Evolutionary conservation across 129 eudicot genomes (phyloP).

Genomic region (Dittrichia graveolens): DNA sequence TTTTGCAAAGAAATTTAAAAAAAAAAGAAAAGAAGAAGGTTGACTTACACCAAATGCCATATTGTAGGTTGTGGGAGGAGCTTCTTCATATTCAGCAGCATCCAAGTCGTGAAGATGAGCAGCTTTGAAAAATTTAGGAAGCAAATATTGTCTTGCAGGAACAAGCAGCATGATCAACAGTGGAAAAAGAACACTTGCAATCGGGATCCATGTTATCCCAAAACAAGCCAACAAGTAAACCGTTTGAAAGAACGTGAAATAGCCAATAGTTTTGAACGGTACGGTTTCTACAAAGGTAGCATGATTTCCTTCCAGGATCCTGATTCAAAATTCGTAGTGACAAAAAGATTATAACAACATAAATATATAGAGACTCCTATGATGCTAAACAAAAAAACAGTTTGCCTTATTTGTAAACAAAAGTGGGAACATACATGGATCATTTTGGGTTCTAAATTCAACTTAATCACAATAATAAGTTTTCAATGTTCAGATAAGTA

Average conservation of each 20-base stretch:
- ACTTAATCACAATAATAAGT: neutral
- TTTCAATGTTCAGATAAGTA: neutral
- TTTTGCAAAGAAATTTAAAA: neutral
- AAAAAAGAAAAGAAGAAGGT: neutral
- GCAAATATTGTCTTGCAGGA: constrained; percentile 88
- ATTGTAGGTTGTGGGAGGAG: constrained; percentile 74
- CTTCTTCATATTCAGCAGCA: constrained; percentile 97
- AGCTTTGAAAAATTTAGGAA: constrained; percentile 83
- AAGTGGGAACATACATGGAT: no score
- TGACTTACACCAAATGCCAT: constrained; percentile 68
- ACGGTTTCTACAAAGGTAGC: constrained; percentile 93
- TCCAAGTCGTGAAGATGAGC: constrained; percentile 96
- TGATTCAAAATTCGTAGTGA: constrained; percentile 22
- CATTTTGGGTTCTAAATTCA: no score
- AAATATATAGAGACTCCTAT: neutral
- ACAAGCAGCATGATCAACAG: constrained; percentile 93
- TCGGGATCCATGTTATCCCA: constrained; percentile 95
- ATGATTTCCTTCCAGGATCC: constrained; percentile 87
- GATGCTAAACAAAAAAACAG: neutral
- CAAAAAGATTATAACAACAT: neutral
- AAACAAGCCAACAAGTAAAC: constrained; percentile 77
- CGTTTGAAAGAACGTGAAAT: constrained; percentile 85
- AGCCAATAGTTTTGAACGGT: constrained; percentile 73
- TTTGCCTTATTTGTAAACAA: no score
- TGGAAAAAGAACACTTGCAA: constrained; percentile 94